These are phyloP conservation scores for Sphagnurus paluster DNA, from an alignment of 1,284 basidiomycete genomes.

Conservation along the genomic window DNA sequence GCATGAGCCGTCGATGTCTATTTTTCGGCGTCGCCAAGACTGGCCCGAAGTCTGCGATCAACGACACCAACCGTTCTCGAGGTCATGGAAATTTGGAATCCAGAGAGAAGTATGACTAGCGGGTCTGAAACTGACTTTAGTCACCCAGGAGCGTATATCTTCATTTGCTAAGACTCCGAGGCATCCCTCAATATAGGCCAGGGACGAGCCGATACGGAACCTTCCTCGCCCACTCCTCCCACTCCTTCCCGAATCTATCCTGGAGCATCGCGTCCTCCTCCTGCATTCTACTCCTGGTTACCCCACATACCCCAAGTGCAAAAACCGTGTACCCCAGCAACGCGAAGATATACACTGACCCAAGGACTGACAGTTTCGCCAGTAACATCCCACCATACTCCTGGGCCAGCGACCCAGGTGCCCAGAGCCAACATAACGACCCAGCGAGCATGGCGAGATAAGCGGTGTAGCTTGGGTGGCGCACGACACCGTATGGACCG, in stretches of 20 bases:
- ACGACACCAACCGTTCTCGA: too few relatives aligned
- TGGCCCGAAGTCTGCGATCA: too few relatives aligned
- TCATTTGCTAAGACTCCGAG: background rate
- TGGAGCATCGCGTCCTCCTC: conserved; percentile 20
- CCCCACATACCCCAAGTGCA: background rate
- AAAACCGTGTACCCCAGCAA: background rate
- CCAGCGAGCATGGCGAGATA: conserved; percentile 5
- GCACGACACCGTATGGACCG: conserved; percentile 18
- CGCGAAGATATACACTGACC: conserved; percentile 1
- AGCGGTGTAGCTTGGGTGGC: conserved; percentile 20
- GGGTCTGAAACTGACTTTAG: too few relatives aligned
- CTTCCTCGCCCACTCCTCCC: conserved; percentile 21
- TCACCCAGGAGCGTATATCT: background rate
- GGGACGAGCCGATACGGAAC: conserved; percentile 23
- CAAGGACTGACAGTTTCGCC: background rate
- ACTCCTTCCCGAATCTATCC: conserved; percentile 22
- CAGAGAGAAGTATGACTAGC: too few relatives aligned
- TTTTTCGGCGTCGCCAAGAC: too few relatives aligned
- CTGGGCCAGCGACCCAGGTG: conserved; percentile 11
- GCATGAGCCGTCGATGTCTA: too few relatives aligned
- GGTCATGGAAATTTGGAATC: too few relatives aligned
- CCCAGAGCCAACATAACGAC: conserved; percentile 6
- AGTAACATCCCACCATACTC: conserved; percentile 11
- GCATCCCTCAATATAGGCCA: conserved; percentile 9
- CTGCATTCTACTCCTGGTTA: conserved; percentile 7